Conservation (phyloP, 2,329 filamentous ascomycete species). For the Aspergillus sergii region DNA sequence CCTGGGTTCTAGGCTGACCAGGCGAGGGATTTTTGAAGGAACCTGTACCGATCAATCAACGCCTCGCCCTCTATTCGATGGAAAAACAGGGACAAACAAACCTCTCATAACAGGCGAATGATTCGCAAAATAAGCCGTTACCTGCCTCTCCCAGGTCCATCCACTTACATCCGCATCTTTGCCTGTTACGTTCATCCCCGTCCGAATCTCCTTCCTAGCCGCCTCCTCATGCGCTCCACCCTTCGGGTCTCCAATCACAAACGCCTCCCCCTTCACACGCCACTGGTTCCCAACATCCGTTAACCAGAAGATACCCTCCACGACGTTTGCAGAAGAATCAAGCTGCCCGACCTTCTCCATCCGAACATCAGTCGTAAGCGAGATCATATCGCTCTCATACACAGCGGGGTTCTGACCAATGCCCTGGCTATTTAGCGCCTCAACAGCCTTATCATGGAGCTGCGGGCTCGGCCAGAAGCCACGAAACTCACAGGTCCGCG, state of each 20-base stretch:
- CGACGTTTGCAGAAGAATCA: slow-evolving; percentile 64
- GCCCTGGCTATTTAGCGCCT: slow-evolving; percentile 55
- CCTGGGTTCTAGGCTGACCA: slow-evolving; percentile 60
- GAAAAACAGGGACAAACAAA: slow-evolving; percentile 33
- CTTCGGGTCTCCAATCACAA: slow-evolving; percentile 72
- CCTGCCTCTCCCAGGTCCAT: slow-evolving; percentile 79
- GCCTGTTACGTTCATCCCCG: slow-evolving; percentile 47
- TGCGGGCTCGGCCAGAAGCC: slow-evolving; percentile 72
- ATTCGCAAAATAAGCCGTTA: slow-evolving; percentile 90
- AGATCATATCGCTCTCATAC: slow-evolving; percentile 76
- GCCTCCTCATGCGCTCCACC: slow-evolving; percentile 56
- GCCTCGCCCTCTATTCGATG: background rate
- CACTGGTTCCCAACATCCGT: slow-evolving; percentile 74
- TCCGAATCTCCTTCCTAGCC: slow-evolving; percentile 62
- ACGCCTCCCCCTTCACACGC: slow-evolving; percentile 77
- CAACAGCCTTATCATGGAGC: slow-evolving; percentile 73
- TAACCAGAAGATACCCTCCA: slow-evolving; percentile 87
- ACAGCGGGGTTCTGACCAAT: slow-evolving; percentile 61
- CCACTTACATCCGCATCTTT: slow-evolving; percentile 43
- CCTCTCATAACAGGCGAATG: slow-evolving; percentile 77
- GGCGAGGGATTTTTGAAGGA: slow-evolving; percentile 73
- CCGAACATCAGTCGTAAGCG: slow-evolving; percentile 83
- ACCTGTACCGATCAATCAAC: slow-evolving; percentile 44
- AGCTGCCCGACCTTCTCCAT: slow-evolving; percentile 84
- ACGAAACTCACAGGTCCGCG: slow-evolving; percentile 76